These are phyloP conservation scores for Pestalotiopsis sp. DNA, from an alignment of 2,329 filamentous ascomycete genomes.

Conservation along the genomic window DNA sequence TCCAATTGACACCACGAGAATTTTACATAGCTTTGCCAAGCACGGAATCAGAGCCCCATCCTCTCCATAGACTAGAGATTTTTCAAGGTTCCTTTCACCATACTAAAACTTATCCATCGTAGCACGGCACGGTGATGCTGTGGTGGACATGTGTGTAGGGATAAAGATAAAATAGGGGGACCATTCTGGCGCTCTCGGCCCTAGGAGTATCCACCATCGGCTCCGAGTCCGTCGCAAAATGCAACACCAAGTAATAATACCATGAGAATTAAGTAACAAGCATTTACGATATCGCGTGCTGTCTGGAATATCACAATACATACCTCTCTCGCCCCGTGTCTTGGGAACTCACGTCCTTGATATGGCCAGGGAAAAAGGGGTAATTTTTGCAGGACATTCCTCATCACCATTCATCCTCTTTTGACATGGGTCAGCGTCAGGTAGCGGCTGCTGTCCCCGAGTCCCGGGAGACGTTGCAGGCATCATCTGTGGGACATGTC, in stretches of 20 bases:
- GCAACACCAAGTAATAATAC: neutral
- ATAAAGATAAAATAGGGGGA: neutral
- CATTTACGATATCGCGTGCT: neutral
- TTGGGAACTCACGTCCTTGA: too few relatives aligned
- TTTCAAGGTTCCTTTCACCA: neutral
- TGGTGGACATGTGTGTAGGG: neutral
- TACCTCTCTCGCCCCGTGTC: neutral
- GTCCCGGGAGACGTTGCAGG: neutral
- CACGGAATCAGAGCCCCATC: neutral
- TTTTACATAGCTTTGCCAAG: neutral
- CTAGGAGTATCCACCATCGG: neutral
- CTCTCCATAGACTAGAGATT: neutral
- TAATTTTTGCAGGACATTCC: neutral
- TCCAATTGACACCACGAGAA: neutral
- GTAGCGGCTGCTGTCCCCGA: neutral
- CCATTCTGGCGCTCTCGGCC: neutral
- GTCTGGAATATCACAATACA: neutral
- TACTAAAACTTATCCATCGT: neutral
- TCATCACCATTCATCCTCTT: neutral
- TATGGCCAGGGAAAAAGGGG: neutral
- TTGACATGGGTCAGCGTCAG: neutral
- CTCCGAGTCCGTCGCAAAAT: neutral
- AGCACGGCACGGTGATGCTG: neutral
- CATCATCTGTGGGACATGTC: neutral
- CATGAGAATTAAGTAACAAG: neutral